Percentiles rank a stretch among this genome's conserved stretches.
These are phyloP conservation scores for Aspergillus sergii DNA, from an alignment of 2,329 filamentous ascomycete species.

Conservation along the genomic window DNA sequence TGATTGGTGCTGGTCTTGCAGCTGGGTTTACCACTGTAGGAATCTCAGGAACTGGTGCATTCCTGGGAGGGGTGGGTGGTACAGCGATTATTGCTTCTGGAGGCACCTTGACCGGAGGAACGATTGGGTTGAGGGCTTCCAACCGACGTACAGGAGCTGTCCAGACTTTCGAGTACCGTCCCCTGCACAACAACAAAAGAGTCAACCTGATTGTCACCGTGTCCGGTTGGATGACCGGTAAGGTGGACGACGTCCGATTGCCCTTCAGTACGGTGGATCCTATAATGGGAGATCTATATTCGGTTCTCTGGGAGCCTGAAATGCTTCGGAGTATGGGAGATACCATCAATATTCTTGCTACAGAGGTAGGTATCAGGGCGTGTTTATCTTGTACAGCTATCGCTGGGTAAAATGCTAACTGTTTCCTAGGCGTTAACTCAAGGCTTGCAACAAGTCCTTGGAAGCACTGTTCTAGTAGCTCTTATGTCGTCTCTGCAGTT, in stretches of 20 bases:
- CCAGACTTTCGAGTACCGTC: conserved; percentile 94
- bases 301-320: conserved; percentile 95
- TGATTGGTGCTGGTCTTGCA: conserved; percentile 91
- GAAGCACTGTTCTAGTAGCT: conserved; percentile 81
- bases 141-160: conserved; percentile 86
- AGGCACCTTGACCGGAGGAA: conserved; percentile 81
- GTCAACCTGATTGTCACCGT: conserved; percentile 95
- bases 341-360: conserved; percentile 97
- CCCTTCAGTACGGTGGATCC: conserved; percentile 96
- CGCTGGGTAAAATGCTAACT: conserved; percentile 27
- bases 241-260: conserved; percentile 91
- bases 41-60: conserved; percentile 82
- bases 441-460: conserved; percentile 92
- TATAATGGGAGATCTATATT: conserved; percentile 98
- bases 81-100: conserved; percentile 92
- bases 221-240: conserved; percentile 98
- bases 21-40: conserved; percentile 95
- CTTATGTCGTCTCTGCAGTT: conserved; percentile 92
- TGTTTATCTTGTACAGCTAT: background rate
- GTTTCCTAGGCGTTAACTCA: conserved; percentile 78
- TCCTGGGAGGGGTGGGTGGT: conserved; percentile 87
- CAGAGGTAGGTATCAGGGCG: conserved; percentile 66
- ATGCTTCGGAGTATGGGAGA: conserved; percentile 98
- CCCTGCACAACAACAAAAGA: conserved; percentile 95
- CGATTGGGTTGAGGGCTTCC: conserved; percentile 85